These are phyloP conservation scores for Hypoxylon sp. DNA, from an alignment of 2,329 filamentous ascomycete species.

Conservation along the genomic window DNA sequence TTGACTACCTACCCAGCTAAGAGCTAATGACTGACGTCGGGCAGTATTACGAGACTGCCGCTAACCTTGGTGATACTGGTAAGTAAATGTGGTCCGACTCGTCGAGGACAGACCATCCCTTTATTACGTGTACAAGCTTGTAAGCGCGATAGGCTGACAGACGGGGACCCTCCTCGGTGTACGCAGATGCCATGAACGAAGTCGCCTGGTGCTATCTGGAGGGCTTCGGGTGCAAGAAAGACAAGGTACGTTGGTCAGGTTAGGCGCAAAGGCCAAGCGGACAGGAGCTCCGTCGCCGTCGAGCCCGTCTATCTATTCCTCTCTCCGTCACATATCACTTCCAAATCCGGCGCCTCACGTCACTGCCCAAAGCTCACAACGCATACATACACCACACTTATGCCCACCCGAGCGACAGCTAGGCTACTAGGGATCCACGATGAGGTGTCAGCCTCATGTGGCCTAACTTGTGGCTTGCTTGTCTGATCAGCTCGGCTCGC, in stretches of 20 bases:
- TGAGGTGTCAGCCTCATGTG: slow-evolving; percentile 47
- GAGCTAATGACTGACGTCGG: slow-evolving; percentile 46
- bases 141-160: slow-evolving; percentile 49
- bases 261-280: slow-evolving; percentile 45
- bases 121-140: slow-evolving; percentile 26
- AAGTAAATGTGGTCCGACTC: slow-evolving; percentile 57
- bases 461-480: slow-evolving; percentile 46
- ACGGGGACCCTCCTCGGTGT: slow-evolving; percentile 46
- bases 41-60: slow-evolving; percentile 97
- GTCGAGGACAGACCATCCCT: slow-evolving; percentile 26
- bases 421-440: slow-evolving; percentile 20
- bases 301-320: slow-evolving; percentile 31
- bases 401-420: slow-evolving; percentile 27
- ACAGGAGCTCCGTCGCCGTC: slow-evolving; percentile 12
- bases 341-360: slow-evolving; percentile 44
- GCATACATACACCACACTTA: slow-evolving; percentile 22
- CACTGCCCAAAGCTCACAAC: slow-evolving; percentile 41
- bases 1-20: slow-evolving; percentile 13
- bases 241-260: slow-evolving; percentile 81
- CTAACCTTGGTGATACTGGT: slow-evolving; percentile 92
- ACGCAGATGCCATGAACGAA: slow-evolving; percentile 93
- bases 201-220: slow-evolving; percentile 95
- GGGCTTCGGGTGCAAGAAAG: slow-evolving; percentile 97
- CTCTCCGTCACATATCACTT: slow-evolving; percentile 48
- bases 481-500: slow-evolving; percentile 43